phyloP scores from a whole-genome alignment of 2,329 filamentous ascomycete genomes.

The Penicillium sp. region DNA sequence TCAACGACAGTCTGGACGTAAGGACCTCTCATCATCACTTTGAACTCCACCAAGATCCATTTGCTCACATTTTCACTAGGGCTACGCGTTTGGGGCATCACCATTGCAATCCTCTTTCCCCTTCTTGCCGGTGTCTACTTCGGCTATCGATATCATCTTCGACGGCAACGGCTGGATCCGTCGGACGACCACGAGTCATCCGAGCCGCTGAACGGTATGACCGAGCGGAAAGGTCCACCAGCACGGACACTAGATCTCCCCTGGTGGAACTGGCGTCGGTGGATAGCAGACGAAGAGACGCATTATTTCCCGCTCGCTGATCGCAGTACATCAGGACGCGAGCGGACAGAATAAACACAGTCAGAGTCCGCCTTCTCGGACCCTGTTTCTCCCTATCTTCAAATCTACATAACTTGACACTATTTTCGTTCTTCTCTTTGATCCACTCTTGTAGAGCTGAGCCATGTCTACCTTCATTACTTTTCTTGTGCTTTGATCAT shows the following conservation, averaged over 20 bases:
- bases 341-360: conserved; percentile 17
- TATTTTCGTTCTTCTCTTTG: not conserved
- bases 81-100: conserved; percentile 14
- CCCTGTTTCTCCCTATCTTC: not conserved
- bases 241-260: conserved; percentile 13
- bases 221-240: conserved; percentile 26
- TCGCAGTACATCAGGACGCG: conserved; percentile 17
- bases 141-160: conserved; percentile 17
- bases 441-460: conserved; percentile 11
- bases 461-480: conserved; percentile 3
- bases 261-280: conserved; percentile 42
- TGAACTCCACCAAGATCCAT: not conserved
- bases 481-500: not conserved
- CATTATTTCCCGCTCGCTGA: conserved; percentile 36
- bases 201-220: conserved; percentile 23
- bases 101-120: conserved; percentile 15
- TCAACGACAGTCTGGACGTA: conserved; percentile 15
- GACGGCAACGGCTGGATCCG: conserved; percentile 14
- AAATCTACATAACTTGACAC: not conserved
- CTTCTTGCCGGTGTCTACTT: conserved; percentile 16
- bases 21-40: conserved; percentile 1
- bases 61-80: conserved; percentile 15
- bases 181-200: conserved; percentile 20
- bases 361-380: not conserved
- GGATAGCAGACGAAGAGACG: conserved; percentile 24